phyloP scores from a whole-genome alignment of 2,329 filamentous ascomycete genomes.

The Lecanicillium sp. region DNA sequence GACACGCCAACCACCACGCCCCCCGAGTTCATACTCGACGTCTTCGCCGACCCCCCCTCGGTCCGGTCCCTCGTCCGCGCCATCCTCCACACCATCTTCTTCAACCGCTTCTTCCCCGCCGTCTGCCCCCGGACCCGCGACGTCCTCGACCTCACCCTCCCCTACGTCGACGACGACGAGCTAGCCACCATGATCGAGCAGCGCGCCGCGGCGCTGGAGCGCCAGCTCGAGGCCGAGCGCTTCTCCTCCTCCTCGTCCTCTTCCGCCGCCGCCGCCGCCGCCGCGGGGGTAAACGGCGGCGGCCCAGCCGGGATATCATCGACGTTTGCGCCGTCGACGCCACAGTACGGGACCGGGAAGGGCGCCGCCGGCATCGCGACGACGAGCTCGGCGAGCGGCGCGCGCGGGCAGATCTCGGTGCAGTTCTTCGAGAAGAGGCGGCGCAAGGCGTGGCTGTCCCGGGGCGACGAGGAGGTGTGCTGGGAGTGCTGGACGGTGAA shows the following conservation, averaged over 20 bases:
- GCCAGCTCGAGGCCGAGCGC: conserved; percentile 63
- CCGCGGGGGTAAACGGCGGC: too few relatives aligned
- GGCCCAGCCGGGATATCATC: conserved; percentile 6
- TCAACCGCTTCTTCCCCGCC: conserved; percentile 93
- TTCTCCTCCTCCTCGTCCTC: conserved; percentile 26
- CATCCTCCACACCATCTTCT: conserved; percentile 95
- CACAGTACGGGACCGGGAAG: neutral
- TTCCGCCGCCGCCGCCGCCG: conserved; percentile 20
- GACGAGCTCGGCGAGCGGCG: conserved; percentile 34
- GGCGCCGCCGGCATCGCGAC: conserved; percentile 17
- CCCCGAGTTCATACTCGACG: conserved; percentile 87
- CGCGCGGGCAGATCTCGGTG: conserved; percentile 71
- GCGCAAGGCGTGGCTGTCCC: conserved; percentile 73
- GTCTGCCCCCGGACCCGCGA: conserved; percentile 78
- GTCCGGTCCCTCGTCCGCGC: conserved; percentile 92
- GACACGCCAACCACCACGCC: conserved; percentile 38
- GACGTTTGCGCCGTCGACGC: conserved; percentile 3
- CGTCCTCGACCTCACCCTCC: conserved; percentile 83
- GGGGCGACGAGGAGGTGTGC: conserved; percentile 83
- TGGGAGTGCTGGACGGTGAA: conserved; percentile 97
- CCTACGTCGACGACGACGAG: conserved; percentile 82
- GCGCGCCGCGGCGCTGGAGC: conserved; percentile 70
- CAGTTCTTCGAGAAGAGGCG: conserved; percentile 94
- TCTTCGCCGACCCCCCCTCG: conserved; percentile 84
- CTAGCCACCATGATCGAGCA: conserved; percentile 92